Evolutionary conservation across 768 basidiomycete species (phyloP), one percentile per base, ranked within the genome.

Genomic region (Dioszegia hungarica): DNA sequence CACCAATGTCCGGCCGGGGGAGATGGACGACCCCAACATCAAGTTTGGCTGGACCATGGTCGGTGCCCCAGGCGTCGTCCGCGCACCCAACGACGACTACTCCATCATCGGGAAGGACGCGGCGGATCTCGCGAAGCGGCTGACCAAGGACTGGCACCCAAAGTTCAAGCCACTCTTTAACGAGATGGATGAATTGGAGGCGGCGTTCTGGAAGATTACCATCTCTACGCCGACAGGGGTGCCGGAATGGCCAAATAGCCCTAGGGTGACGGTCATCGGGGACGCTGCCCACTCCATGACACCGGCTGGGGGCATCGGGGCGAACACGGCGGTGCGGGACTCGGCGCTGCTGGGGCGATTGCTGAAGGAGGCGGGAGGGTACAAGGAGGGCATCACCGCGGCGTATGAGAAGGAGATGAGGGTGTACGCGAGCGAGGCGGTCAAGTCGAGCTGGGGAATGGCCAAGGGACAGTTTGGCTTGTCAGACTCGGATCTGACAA

Each of bases 211-310:
- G 60, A 65, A 65, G 47, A 61, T 65, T 19, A 59, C 63, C 4
- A 48, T 54, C 34, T 62, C 60, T 8, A 43, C 39, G 8, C 57
- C 60, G 8, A 38, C 36, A 10, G 63, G 63, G 20, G 60, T 65
- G 33, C 63, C 63, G 2, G 56, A 59, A 27, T 65, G 63, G 63
- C 22, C 36, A 9, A 61, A 62, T 29, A 22, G 49, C 5, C 59
- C 64, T 28, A 25, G 64, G 22, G 61, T 66, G 2, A 66, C 64
- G 10, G 49, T 66, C n/a, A 60, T 66, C 36, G 64, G 64, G n/a
- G 64, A 66, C 39, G 57, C 64, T 8, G 64, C 37, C 11, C 64
- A 66, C 46, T 53, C 61, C 11, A 60, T 66, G 61, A 66, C 64
- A 5, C 64, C 64, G 1, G 64, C 64, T 17, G 64, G 64, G 38